phyloP scores from a whole-genome alignment of 1,139 yeast genomes.

The Candida anutae region DNA sequence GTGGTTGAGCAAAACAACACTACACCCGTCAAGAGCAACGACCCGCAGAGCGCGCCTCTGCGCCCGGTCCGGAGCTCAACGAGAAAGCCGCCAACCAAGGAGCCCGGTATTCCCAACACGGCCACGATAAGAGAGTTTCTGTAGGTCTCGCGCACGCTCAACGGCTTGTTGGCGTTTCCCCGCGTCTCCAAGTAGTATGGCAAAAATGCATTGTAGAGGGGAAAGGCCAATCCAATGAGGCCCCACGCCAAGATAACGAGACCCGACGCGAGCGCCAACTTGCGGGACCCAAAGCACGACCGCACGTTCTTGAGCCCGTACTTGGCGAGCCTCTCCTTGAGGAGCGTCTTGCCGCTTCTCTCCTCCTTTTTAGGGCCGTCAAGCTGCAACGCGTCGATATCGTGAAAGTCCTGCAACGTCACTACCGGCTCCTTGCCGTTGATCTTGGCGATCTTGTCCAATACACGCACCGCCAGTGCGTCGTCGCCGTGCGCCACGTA shows the following conservation, averaged over 20 bases:
- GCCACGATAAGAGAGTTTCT: constrained; percentile 34
- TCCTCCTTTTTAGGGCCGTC: constrained; percentile 4
- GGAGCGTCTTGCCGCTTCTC: constrained; percentile 9
- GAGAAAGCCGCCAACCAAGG: constrained; percentile 29
- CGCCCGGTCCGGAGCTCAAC: constrained; percentile 35
- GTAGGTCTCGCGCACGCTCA: constrained; percentile 29
- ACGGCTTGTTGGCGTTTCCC: constrained; percentile 23
- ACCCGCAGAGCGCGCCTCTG: constrained; percentile 28
- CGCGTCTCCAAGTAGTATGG: constrained; percentile 31
- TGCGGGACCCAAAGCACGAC: constrained; percentile 28
- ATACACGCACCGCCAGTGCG: constrained; percentile 25
- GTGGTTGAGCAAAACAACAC: constrained; percentile 35
- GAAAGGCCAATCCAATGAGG: constrained; percentile 38
- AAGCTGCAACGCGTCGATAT: constrained; percentile 14
- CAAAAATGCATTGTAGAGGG: constrained; percentile 36
- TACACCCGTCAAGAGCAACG: constrained; percentile 31
- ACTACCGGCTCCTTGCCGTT: constrained; percentile 18
- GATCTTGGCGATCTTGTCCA: constrained; percentile 29
- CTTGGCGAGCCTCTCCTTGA: constrained; percentile 18
- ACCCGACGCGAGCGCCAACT: constrained; percentile 24
- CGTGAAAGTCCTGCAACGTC: constrained; percentile 24
- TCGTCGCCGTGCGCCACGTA: constrained; percentile 33
- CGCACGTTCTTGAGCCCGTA: constrained; percentile 26
- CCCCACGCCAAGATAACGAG: constrained; percentile 36
- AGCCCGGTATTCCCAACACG: constrained; percentile 36